phyloP scores from a whole-genome alignment of 352 stramenopile species.

The Blastocystis sp. region DNA sequence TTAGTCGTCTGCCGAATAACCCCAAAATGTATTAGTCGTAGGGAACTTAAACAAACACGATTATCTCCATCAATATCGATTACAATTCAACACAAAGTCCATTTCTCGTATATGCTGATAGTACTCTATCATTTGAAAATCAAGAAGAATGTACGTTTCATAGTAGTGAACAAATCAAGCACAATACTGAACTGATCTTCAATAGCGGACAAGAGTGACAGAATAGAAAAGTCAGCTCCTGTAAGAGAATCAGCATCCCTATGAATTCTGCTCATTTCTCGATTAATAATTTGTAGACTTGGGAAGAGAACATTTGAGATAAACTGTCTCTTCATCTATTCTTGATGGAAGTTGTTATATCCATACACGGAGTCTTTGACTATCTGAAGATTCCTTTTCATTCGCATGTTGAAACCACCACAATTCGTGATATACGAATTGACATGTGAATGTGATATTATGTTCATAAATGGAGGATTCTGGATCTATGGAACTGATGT shows the following conservation, averaged over 20 bases:
- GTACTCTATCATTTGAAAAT: neutral
- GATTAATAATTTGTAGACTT: slow-evolving; percentile 10
- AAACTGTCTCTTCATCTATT: slow-evolving; percentile 18
- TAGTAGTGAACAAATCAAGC: neutral
- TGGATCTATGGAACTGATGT: neutral
- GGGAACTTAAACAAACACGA: neutral
- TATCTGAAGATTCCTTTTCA: neutral
- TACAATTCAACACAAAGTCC: slow-evolving; percentile 42
- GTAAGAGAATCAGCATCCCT: neutral
- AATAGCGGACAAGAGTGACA: slow-evolving; percentile 11
- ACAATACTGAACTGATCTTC: slow-evolving; percentile 6
- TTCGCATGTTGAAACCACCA: slow-evolving; percentile 38
- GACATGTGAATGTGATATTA: slow-evolving; percentile 10
- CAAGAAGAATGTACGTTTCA: neutral
- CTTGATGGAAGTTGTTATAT: neutral
- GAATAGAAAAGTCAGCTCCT: neutral
- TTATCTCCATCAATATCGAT: neutral
- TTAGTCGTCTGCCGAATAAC: too few species aligned
- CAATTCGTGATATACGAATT: slow-evolving; percentile 13
- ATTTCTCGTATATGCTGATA: neutral
- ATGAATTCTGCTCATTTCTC: neutral
- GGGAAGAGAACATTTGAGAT: slow-evolving; percentile 41
- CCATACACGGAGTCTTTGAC: neutral
- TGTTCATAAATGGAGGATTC: neutral
- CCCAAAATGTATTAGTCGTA: too few species aligned